Percentiles rank a stretch among this genome's conserved stretches.
Evolutionary conservation across 1,139 yeast genomes (phyloP).

Genomic region (Taphrina pruni): DNA sequence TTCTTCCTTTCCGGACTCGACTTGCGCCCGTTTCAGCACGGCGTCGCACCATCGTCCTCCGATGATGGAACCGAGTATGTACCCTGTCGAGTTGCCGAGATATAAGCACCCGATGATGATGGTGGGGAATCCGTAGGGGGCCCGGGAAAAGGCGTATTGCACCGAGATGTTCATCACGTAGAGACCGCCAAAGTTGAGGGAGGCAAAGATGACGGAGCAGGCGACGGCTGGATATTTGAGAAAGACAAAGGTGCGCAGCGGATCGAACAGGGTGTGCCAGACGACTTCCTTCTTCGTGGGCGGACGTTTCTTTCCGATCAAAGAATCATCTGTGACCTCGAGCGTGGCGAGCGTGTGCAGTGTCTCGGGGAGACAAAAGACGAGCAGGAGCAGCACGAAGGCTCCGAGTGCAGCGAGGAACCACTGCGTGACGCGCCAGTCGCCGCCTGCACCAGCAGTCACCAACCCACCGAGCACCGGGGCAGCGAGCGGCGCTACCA

Average conservation of each 20-base stretch:
- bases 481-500: conserved; percentile 78
- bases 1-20: conserved; percentile 61
- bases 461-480: conserved; percentile 85
- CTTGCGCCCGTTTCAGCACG: conserved; percentile 54
- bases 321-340: conserved; percentile 23
- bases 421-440: conserved; percentile 93
- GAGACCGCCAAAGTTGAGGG: conserved; percentile 51
- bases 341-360: conserved; percentile 49
- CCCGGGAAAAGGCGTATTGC: conserved; percentile 64
- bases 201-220: conserved; percentile 65
- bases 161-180: conserved; percentile 79
- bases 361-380: conserved; percentile 76
- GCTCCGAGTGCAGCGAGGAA: conserved; percentile 73
- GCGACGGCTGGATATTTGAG: conserved; percentile 75
- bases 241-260: conserved; percentile 49
- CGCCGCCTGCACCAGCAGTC: conserved; percentile 67
- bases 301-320: conserved; percentile 50
- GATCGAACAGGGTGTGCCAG: conserved; percentile 32
- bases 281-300: conserved; percentile 53
- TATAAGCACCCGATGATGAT: conserved; percentile 75
- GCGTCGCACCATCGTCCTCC: conserved; percentile 84
- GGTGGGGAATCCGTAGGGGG: conserved; percentile 72
- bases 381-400: conserved; percentile 58
- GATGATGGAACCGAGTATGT: conserved; percentile 70
- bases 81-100: conserved; percentile 82